These are phyloP conservation scores for Sonneratia alba DNA, from an alignment of 345 rosid genomes.

Conservation along the genomic window DNA sequence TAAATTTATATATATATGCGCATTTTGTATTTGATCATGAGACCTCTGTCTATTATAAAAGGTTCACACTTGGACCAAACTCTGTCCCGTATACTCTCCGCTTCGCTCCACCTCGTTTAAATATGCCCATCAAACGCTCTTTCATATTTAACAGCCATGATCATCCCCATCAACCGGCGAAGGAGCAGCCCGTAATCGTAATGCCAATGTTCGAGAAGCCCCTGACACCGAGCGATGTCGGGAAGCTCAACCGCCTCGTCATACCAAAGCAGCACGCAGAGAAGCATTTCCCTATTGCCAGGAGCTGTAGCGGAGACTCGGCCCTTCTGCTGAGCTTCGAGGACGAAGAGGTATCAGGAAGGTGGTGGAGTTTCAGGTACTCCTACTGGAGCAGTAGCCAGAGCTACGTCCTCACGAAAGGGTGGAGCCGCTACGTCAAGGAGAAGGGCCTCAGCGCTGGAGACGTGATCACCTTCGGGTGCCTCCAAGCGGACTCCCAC, in stretches of 20 bases:
- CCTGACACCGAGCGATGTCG: constrained; percentile 52
- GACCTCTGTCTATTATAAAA: too few relatives aligned
- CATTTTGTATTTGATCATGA: too few relatives aligned
- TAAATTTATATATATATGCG: too few relatives aligned
- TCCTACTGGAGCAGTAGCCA: constrained; percentile 63
- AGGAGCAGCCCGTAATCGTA: constrained; percentile 2
- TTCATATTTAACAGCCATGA: not conserved
- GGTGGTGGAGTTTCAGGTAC: constrained; percentile 41
- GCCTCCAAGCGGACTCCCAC: constrained; percentile 30
- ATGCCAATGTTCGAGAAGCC: constrained; percentile 35
- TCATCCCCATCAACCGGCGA: not conserved
- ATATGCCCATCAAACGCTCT: not conserved
- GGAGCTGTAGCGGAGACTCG: constrained; percentile 4
- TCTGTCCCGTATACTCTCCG: not conserved
- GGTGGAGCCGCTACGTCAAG: constrained; percentile 55
- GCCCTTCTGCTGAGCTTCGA: constrained; percentile 35
- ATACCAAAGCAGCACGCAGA: constrained; percentile 54
- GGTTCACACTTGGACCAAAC: too few relatives aligned
- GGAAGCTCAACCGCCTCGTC: constrained; percentile 49
- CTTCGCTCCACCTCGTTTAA: not conserved
- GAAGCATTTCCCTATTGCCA: constrained; percentile 34
- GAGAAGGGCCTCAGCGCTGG: constrained; percentile 45
- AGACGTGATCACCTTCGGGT: constrained; percentile 36
- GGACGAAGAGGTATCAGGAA: constrained; percentile 22
- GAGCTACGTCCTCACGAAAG: constrained; percentile 52